These are phyloP conservation scores for Bipolaris bicolor DNA, from an alignment of 2,329 filamentous ascomycete genomes.

Conservation along the genomic window DNA sequence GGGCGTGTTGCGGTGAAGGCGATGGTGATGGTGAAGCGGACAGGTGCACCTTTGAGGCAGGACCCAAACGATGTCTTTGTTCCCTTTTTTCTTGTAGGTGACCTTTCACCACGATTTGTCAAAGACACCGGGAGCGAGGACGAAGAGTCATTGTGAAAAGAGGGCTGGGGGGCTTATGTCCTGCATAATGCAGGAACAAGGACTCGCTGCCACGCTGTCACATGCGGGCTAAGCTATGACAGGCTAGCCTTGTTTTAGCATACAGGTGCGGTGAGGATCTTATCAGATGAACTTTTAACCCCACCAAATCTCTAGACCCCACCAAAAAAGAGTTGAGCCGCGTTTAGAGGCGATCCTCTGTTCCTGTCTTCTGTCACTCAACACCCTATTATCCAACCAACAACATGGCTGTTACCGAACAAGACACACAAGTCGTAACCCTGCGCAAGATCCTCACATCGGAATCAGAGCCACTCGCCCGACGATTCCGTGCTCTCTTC, in stretches of 20 bases:
- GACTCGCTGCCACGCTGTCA: conserved; percentile 18
- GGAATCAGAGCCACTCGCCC: conserved; percentile 80
- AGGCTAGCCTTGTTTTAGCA: not conserved
- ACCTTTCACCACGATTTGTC: conserved; percentile 11
- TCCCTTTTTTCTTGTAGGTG: conserved; percentile 9
- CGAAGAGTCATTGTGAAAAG: conserved; percentile 30
- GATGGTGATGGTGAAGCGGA: conserved; percentile 19
- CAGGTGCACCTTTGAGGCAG: conserved; percentile 12
- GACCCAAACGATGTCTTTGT: conserved; percentile 19
- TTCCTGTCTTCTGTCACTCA: not conserved
- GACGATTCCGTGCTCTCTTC: conserved; percentile 95
- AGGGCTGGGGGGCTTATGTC: conserved; percentile 9
- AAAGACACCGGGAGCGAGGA: conserved; percentile 21
- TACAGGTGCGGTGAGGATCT: conserved; percentile 23
- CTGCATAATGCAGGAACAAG: conserved; percentile 15
- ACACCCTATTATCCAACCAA: conserved; percentile 1
- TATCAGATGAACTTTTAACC: conserved; percentile 35
- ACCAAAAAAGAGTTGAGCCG: conserved; percentile 37
- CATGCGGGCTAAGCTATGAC: conserved; percentile 4
- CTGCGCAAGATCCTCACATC: conserved; percentile 79
- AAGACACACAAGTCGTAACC: conserved; percentile 60
- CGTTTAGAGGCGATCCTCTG: conserved; percentile 12
- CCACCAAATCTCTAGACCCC: conserved; percentile 26
- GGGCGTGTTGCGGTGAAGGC: conserved; percentile 22
- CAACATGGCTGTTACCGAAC: conserved; percentile 38